A percentile compares a stretch with the other conserved stretches of the same genome.
phyloP scores from a whole-genome alignment of 2,329 filamentous ascomycete species.

The Aspergillus felis region DNA sequence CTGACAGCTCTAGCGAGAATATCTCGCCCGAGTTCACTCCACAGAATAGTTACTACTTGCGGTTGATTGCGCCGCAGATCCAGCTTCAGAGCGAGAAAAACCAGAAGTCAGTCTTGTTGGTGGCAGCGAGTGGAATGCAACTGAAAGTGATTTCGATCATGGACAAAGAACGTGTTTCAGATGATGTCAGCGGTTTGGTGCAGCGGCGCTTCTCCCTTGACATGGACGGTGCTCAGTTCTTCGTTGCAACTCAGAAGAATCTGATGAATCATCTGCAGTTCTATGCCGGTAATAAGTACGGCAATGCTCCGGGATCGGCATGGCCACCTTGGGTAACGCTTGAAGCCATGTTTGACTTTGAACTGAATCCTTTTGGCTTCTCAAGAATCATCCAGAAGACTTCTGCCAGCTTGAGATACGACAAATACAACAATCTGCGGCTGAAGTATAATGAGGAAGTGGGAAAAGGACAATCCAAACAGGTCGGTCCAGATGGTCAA shows the following conservation, averaged over 20 bases:
- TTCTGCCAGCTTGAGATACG: constrained; percentile 87
- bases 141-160: constrained; percentile 96
- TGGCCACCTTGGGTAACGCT: constrained; percentile 99
- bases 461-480: constrained; percentile 56
- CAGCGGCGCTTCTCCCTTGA: constrained; percentile 90
- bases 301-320: constrained; percentile 73
- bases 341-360: constrained; percentile 97
- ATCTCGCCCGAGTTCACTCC: constrained; percentile 85
- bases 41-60: constrained; percentile 90
- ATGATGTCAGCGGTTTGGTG: constrained; percentile 90
- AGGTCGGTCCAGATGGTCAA: constrained; percentile 41
- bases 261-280: constrained; percentile 84
- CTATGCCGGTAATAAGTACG: constrained; percentile 92
- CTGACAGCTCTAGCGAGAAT: constrained; percentile 62
- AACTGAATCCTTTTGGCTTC: constrained; percentile 93
- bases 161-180: constrained; percentile 89
- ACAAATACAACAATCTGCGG: constrained; percentile 96
- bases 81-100: constrained; percentile 99
- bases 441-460: constrained; percentile 97
- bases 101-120: constrained; percentile 90
- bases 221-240: constrained; percentile 98
- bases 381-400: constrained; percentile 95
- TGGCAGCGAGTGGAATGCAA: constrained; percentile 96
- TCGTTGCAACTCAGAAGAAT: constrained; percentile 90
- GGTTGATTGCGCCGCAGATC: constrained; percentile 94